These are phyloP conservation scores for Xylariaceae sp. DNA, from an alignment of 2,329 filamentous ascomycete genomes.

Conservation along the genomic window DNA sequence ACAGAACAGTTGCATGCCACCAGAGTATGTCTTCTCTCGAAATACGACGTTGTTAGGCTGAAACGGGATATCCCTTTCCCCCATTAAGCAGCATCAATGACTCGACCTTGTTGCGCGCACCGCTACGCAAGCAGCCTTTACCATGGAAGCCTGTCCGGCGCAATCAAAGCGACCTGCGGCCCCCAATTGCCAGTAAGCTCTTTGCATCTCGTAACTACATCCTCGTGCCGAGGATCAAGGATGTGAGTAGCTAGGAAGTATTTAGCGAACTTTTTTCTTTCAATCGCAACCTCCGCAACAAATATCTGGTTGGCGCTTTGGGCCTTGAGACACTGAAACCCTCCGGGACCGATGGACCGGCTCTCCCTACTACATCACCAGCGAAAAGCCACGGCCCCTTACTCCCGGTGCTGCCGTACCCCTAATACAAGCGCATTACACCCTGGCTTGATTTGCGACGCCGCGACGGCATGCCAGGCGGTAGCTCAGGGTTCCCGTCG, in stretches of 20 bases:
- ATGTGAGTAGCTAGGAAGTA: slow-evolving; percentile 59
- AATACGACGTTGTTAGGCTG: slow-evolving; percentile 57
- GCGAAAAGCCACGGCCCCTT: background rate
- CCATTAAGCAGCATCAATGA: slow-evolving; percentile 69
- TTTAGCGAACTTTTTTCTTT: slow-evolving; percentile 53
- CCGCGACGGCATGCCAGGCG: slow-evolving; percentile 64
- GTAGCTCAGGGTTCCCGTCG: slow-evolving; percentile 60
- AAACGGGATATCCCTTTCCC: slow-evolving; percentile 58
- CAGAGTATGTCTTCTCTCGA: slow-evolving; percentile 54
- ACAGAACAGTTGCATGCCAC: slow-evolving; percentile 26
- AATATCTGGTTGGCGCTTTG: slow-evolving; percentile 58
- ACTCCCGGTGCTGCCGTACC: slow-evolving; percentile 34
- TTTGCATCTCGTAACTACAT: slow-evolving; percentile 49
- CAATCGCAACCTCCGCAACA: slow-evolving; percentile 56
- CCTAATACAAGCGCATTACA: slow-evolving; percentile 59
- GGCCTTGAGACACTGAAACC: slow-evolving; percentile 60
- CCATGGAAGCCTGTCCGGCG: slow-evolving; percentile 59
- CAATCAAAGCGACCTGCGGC: slow-evolving; percentile 65
- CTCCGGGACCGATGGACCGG: slow-evolving; percentile 64
- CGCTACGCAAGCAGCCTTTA: slow-evolving; percentile 49
- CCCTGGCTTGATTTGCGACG: slow-evolving; percentile 48
- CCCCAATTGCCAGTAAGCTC: slow-evolving; percentile 53
- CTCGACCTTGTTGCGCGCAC: slow-evolving; percentile 56
- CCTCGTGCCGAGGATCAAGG: slow-evolving; percentile 54
- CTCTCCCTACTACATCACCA: slow-evolving; percentile 37